These are phyloP conservation scores for Piromyces sp. DNA, from an alignment of 192 early-diverging fungal species.

Conservation along the genomic window DNA sequence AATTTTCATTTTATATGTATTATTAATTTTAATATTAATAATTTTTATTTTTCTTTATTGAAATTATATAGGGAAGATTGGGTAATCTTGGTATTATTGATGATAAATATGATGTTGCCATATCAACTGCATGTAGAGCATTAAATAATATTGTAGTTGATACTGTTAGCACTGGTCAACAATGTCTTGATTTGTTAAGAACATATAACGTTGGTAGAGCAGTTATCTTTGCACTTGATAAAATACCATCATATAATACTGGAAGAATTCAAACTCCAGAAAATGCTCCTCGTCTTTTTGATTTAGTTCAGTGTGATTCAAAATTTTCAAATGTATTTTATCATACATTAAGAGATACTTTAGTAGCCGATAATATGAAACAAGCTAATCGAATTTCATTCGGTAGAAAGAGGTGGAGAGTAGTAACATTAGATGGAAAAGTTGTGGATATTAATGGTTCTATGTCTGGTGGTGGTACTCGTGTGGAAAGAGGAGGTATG, in stretches of 20 bases:
- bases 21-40: neutral
- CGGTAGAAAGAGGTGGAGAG: conserved; percentile 61
- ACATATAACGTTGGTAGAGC: conserved; percentile 72
- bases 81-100: conserved; percentile 93
- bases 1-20: neutral
- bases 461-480: conserved; percentile 78
- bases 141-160: conserved; percentile 86
- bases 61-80: conserved; percentile 44
- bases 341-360: conserved; percentile 63
- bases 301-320: conserved; percentile 60
- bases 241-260: conserved; percentile 27
- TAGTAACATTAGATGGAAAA: conserved; percentile 83
- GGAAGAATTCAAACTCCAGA: conserved; percentile 43
- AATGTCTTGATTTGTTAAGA: conserved; percentile 77
- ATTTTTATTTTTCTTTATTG: neutral
- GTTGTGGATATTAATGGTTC: conserved; percentile 81
- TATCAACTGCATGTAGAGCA: conserved; percentile 70
- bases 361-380: conserved; percentile 65
- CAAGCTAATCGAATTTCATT: conserved; percentile 71
- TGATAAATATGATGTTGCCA: conserved; percentile 83
- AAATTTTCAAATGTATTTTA: conserved; percentile 71
- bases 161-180: conserved; percentile 63
- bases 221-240: conserved; percentile 62
- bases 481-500: conserved; percentile 70
- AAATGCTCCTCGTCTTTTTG: conserved; percentile 71